Percentiles rank a stretch among this genome's conserved stretches.
phyloP scores from a whole-genome alignment of 345 rosid species.

The Psidium friedrichsthalianum region DNA sequence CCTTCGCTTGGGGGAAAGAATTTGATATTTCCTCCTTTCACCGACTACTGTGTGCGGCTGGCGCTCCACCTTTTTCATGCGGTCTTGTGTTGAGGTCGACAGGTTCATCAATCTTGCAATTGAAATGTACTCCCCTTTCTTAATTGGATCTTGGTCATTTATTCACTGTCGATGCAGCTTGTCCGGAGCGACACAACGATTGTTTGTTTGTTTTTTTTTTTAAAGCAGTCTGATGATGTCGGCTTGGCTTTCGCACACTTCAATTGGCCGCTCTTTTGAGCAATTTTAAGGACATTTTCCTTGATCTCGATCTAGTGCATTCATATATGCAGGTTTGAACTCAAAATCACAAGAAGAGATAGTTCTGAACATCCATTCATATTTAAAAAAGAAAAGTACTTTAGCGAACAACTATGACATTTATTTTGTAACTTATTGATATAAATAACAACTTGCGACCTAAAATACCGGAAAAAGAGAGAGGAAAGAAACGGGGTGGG shows the following conservation, averaged over 20 bases:
- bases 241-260: not conserved
- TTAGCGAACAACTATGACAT: not conserved
- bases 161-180: not conserved
- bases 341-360: not conserved
- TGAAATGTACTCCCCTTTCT: not conserved
- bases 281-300: not conserved
- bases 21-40: not conserved
- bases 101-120: not conserved
- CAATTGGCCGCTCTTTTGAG: not conserved
- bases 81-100: not conserved
- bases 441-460: not conserved
- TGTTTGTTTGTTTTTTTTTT: not conserved
- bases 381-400: not conserved
- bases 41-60: not conserved
- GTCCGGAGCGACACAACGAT: not conserved
- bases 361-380: not conserved
- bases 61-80: not conserved
- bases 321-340: not conserved
- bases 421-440: not conserved
- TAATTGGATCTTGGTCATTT: not conserved
- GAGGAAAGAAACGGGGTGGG: not conserved
- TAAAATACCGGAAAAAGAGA: not conserved
- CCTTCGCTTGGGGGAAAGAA: not conserved
- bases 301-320: not conserved
- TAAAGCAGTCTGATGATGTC: not conserved